Evolutionary conservation across 2,329 filamentous ascomycete species (phyloP).

Genomic region (Curvularia lunata): DNA sequence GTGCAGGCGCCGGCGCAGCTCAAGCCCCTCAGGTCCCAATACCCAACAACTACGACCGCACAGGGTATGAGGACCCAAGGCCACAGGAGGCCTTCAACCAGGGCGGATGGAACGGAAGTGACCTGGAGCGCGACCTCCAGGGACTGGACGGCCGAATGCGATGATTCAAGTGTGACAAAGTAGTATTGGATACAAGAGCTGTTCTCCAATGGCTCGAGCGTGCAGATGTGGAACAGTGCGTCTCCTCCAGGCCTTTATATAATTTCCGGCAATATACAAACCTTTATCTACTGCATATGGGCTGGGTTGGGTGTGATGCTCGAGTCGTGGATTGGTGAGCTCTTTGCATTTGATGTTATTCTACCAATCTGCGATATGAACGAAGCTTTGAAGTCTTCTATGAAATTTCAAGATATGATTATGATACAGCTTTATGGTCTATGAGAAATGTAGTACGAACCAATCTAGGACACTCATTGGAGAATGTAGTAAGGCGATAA

Average conservation of each 20-base stretch:
- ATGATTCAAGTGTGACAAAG: constrained; percentile 12
- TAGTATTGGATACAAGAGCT: constrained; percentile 18
- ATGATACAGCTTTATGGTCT: not conserved
- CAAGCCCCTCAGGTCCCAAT: constrained; percentile 64
- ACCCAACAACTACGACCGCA: constrained; percentile 64
- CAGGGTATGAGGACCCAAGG: constrained; percentile 66
- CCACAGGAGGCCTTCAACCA: constrained; percentile 62
- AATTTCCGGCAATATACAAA: constrained; percentile 10
- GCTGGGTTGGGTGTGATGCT: not conserved
- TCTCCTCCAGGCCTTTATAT: constrained; percentile 7
- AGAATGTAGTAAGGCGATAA: too few species aligned
- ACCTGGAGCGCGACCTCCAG: constrained; percentile 58
- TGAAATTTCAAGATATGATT: too few species aligned
- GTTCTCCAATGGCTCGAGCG: constrained; percentile 14
- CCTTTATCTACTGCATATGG: not conserved
- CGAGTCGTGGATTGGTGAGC: not conserved
- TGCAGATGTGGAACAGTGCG: constrained; percentile 7
- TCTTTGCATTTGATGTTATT: not conserved
- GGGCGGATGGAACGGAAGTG: constrained; percentile 44
- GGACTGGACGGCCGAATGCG: constrained; percentile 46
- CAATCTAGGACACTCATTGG: too few species aligned
- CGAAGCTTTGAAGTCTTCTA: not conserved
- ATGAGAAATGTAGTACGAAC: too few species aligned
- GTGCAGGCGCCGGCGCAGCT: constrained; percentile 44
- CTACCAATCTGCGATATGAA: not conserved